Evolutionary conservation across 2,329 filamentous ascomycete genomes (phyloP).

Genomic region (Aspergillus viridinutans): DNA sequence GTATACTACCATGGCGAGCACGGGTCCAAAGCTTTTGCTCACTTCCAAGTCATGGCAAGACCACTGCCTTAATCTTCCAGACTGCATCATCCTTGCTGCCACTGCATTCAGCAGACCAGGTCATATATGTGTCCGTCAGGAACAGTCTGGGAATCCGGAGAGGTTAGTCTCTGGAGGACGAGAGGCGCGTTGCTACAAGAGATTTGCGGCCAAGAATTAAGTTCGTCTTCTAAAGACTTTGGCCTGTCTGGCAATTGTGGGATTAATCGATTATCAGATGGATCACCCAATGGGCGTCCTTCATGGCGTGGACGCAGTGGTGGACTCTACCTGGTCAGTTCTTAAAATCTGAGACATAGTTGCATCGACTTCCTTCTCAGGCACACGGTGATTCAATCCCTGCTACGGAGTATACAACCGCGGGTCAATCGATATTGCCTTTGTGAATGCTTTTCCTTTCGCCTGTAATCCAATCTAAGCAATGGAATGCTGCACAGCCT

Average conservation of each 20-base stretch:
- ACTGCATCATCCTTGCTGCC: constrained; percentile 2
- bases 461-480: neutral
- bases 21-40: constrained; percentile 42
- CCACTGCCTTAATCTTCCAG: constrained; percentile 3
- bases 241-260: neutral
- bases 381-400: neutral
- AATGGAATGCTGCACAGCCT: neutral
- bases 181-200: constrained; percentile 1
- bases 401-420: neutral
- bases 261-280: neutral
- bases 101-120: constrained; percentile 2
- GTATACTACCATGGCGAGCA: constrained; percentile 46
- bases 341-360: neutral
- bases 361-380: neutral
- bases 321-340: too few relatives aligned
- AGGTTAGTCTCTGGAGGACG: constrained; percentile 9
- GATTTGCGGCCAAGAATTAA: constrained; percentile 1
- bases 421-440: neutral
- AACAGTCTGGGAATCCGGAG: constrained; percentile 6
- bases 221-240: neutral
- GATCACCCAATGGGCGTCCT: neutral
- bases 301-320: too few relatives aligned
- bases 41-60: constrained; percentile 23
- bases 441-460: neutral
- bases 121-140: constrained; percentile 7